Evolutionary conservation across 1,284 basidiomycete genomes (phyloP), one percentile per base, ranked within the genome.

Genomic region (Anthracocystis walkeri): DNA sequence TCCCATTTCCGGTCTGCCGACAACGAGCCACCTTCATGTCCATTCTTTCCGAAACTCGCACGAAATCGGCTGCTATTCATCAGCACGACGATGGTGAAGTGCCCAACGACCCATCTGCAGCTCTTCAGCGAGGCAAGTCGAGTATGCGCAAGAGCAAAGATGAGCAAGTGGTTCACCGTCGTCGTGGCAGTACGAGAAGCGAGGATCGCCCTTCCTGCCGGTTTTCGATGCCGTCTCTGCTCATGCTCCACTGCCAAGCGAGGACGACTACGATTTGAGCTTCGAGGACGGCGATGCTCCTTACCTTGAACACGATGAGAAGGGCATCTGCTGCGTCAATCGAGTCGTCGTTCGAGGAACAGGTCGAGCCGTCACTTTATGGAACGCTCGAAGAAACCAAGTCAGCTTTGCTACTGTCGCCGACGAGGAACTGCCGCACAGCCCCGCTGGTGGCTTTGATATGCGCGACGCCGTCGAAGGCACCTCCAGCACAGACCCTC

Each of bases 191-290:
- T 16, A 49, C 60, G 8, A 49, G 66, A 20, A 76, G 72, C 46
- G 77, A 81, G 33, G 74, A 77, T 31, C 68, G 77, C 2, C 79
- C 80, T 82, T 82, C 75, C 50, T 82, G 0, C 81, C 80, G n/a
- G 75, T 65, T 16, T 78, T 75, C 54, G 80, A 82, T 35, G 77
- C 77, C 20, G 49, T 82, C 21, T 49, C 62, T n/a, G 65, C 65
- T 2, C 79, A 82, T 50, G 80, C 80, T 14, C 80, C 80, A 8
- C 62, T 82, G 21, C 61, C 66, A 4, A 75, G 67, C 53, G 78
- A 80, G 49, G 71, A 75, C 25, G 77, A 65, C 33, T 65, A 68
- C 54, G 69, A 73, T 18, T 55, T 68, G 21, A 73, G 69, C 63
- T 81, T 73, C 25, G 72, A 68, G 31, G 76, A 81, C 29, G 80